Conservation (phyloP, 2,329 filamentous ascomycete genomes). For the Fusarium brachygibbosum region DNA sequence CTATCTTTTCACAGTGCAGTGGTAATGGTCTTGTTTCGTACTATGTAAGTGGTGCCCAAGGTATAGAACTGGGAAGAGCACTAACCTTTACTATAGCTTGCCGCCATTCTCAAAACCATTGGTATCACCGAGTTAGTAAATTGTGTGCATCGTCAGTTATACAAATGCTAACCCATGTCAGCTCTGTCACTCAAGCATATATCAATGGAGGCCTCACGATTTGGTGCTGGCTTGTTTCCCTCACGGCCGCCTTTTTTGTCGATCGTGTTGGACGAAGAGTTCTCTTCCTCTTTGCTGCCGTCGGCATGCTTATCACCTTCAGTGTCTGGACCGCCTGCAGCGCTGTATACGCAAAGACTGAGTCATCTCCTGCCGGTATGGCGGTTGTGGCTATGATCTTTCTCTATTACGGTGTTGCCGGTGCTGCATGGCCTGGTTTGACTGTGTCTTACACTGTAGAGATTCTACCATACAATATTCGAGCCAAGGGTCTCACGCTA, state of each 20-base stretch:
- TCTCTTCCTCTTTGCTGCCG: constrained; percentile 42
- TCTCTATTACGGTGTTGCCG: constrained; percentile 44
- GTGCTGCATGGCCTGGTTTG: constrained; percentile 45
- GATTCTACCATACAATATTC: constrained; percentile 44
- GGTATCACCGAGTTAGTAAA: constrained; percentile 43
- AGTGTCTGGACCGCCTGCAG: constrained; percentile 45
- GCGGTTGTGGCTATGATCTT: constrained; percentile 48
- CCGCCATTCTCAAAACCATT: constrained; percentile 40
- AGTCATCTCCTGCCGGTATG: constrained; percentile 33
- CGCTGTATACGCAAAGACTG: constrained; percentile 44
- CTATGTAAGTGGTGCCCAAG: constrained; percentile 25
- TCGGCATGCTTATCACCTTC: constrained; percentile 46
- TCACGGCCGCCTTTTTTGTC: constrained; percentile 45
- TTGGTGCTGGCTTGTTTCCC: constrained; percentile 45
- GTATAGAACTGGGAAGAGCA: rapidly evolving
- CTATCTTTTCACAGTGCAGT: constrained; percentile 44
- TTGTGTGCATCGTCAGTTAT: rapidly evolving
- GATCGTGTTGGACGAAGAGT: constrained; percentile 43
- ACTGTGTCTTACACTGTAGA: constrained; percentile 46
- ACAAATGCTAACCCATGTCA: not conserved
- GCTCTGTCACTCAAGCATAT: constrained; percentile 42
- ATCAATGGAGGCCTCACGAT: constrained; percentile 47
- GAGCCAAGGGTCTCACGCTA: constrained; percentile 45
- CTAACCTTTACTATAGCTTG: constrained; percentile 21
- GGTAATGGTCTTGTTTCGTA: constrained; percentile 45